phyloP scores from a whole-genome alignment of 306 rosid genomes.

The Pyrus bretschneideri region DNA sequence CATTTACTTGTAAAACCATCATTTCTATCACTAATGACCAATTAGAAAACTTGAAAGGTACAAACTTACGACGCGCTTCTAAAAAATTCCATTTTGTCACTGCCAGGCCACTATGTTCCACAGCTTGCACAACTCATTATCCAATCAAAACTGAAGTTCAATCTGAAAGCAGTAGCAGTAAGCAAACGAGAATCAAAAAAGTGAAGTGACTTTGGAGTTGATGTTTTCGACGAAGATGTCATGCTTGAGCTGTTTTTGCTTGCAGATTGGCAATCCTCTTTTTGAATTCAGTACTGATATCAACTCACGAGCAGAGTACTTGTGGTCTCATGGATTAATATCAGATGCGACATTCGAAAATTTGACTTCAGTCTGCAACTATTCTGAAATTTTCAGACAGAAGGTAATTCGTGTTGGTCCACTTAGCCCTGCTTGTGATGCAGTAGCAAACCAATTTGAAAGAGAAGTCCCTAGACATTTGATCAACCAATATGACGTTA shows the following conservation, averaged over 20 bases:
- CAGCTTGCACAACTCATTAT: constrained; percentile 41
- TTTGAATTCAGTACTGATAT: constrained; percentile 56
- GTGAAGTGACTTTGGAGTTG: no score
- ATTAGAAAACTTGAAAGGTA: neutral
- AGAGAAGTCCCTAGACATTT: neutral
- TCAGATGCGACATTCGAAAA: constrained; percentile 45
- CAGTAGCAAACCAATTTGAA: constrained; percentile 14
- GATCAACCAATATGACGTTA: no score
- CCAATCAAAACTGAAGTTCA: constrained; percentile 19
- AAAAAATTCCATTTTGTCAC: neutral
- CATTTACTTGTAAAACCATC: neutral
- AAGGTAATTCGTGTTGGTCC: neutral
- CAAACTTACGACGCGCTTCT: neutral
- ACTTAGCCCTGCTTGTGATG: constrained; percentile 24
- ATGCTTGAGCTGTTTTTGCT: neutral
- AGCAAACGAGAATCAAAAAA: neutral
- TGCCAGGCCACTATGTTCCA: constrained; percentile 40
- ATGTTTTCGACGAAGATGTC: no score
- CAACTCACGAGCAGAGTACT: constrained; percentile 46
- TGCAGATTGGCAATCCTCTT: constrained; percentile 72
- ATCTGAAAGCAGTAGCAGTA: constrained; percentile 35
- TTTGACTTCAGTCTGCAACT: constrained; percentile 35
- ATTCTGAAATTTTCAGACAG: constrained; percentile 28
- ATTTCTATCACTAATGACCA: neutral
- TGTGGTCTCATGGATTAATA: constrained; percentile 64